Evolutionary conservation across 2,329 filamentous ascomycete species (phyloP).

Genomic region (Pseudogymnoascus sp.): DNA sequence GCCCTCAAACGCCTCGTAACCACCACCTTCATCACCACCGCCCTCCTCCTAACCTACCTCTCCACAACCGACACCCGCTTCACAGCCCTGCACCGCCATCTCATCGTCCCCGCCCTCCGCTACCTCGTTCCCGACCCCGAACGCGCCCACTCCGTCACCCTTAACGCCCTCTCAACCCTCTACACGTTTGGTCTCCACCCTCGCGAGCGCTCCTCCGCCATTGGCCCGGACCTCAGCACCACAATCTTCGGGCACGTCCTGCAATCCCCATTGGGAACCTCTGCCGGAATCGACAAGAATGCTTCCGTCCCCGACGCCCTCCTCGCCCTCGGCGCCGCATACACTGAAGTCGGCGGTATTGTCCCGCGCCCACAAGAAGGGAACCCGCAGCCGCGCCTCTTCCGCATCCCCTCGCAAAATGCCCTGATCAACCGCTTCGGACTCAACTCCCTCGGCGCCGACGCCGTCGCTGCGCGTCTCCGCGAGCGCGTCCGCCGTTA

Average conservation of each 20-base stretch:
- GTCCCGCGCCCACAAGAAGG: slow-evolving; percentile 82
- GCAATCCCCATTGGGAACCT: slow-evolving; percentile 84
- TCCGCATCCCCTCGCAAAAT: slow-evolving; percentile 73
- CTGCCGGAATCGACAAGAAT: slow-evolving; percentile 92
- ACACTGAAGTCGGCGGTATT: slow-evolving; percentile 88
- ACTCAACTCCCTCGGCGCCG: slow-evolving; percentile 84
- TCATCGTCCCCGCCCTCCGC: slow-evolving; percentile 59
- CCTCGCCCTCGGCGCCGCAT: slow-evolving; percentile 72
- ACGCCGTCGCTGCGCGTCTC: slow-evolving; percentile 72
- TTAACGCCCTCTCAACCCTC: slow-evolving; percentile 60
- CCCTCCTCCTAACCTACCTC: slow-evolving; percentile 45
- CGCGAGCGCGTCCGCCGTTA: slow-evolving; percentile 70
- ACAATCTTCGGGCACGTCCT: slow-evolving; percentile 68
- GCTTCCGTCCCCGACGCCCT: slow-evolving; percentile 80
- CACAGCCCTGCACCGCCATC: slow-evolving; percentile 54
- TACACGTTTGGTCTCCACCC: slow-evolving; percentile 71
- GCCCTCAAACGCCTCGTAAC: slow-evolving; percentile 42
- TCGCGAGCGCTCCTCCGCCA: slow-evolving; percentile 58
- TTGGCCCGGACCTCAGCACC: slow-evolving; percentile 33
- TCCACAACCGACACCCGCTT: slow-evolving; percentile 70
- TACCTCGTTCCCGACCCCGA: slow-evolving; percentile 67
- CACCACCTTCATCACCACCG: slow-evolving; percentile 45
- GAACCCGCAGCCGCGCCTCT: slow-evolving; percentile 82
- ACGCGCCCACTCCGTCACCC: slow-evolving; percentile 81
- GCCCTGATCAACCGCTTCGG: slow-evolving; percentile 94